Percentiles rank a stretch among this genome's conserved stretches.
These are phyloP conservation scores for Chrysanthemum seticuspe DNA, from an alignment of 129 eudicot species.

Conservation along the genomic window DNA sequence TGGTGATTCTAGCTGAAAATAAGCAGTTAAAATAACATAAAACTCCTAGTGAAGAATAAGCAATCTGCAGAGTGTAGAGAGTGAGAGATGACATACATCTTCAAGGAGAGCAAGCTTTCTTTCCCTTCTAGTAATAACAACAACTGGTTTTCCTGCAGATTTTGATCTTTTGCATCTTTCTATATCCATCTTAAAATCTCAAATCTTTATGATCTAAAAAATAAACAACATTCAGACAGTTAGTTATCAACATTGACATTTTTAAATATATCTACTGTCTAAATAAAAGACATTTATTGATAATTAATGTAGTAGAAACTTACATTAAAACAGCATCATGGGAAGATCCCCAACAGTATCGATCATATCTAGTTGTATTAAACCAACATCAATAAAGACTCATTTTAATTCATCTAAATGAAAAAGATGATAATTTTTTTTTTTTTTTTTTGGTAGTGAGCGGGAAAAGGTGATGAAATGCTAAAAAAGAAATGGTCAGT, in stretches of 20 bases:
- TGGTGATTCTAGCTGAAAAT: too few relatives aligned
- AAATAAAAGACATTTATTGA: background rate
- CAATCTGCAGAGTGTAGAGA: background rate
- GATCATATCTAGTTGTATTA: too few relatives aligned
- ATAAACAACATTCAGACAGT: conserved; percentile 5
- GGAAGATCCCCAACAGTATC: too few relatives aligned
- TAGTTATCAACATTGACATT: too few relatives aligned
- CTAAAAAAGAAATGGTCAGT: conserved; percentile 11
- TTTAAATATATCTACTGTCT: background rate
- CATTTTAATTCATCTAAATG: too few relatives aligned
- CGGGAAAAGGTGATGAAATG: conserved; percentile 38
- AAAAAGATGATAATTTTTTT: too few relatives aligned
- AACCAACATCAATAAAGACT: too few relatives aligned
- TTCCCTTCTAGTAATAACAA: conserved; percentile 49
- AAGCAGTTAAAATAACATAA: too few relatives aligned
- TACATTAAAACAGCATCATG: too few relatives aligned
- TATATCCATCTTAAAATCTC: conserved; percentile 41
- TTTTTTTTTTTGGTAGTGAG: background rate
- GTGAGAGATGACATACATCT: conserved; percentile 56
- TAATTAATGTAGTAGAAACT: background rate
- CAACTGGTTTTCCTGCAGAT: conserved; percentile 34
- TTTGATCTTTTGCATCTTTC: conserved; percentile 39
- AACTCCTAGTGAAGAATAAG: too few relatives aligned
- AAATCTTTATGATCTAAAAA: conserved; percentile 24
- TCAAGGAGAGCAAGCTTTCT: conserved; percentile 74